These are phyloP conservation scores for Colletotrichum gloeosporioides DNA, from an alignment of 2,329 filamentous ascomycete species.

Conservation along the genomic window DNA sequence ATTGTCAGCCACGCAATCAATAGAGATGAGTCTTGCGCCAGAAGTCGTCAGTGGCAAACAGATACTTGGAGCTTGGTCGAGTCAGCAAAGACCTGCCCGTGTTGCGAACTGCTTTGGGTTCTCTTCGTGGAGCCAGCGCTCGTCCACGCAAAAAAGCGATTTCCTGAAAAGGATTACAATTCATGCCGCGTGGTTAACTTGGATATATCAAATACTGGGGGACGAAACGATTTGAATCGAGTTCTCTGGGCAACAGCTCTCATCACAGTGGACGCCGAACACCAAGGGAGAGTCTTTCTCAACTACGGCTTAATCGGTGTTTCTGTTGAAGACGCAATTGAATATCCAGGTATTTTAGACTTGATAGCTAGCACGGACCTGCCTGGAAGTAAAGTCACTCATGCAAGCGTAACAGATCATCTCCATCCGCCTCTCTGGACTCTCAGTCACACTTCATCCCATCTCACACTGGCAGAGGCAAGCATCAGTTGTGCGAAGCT, in stretches of 20 bases:
- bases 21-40: too few relatives aligned
- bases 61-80: too few relatives aligned
- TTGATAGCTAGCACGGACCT: not conserved
- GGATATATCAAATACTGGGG: not conserved
- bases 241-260: not conserved
- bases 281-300: not conserved
- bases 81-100: too few relatives aligned
- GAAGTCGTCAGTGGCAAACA: too few relatives aligned
- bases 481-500: not conserved
- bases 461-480: not conserved
- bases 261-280: not conserved
- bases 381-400: accelerated
- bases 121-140: too few relatives aligned
- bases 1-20: too few relatives aligned
- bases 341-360: not conserved
- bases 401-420: not conserved
- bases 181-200: too few relatives aligned
- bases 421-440: not conserved
- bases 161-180: too few relatives aligned
- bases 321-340: not conserved
- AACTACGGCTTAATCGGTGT: not conserved
- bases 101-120: too few relatives aligned
- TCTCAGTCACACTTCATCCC: not conserved
- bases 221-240: not conserved
- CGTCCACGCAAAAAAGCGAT: too few relatives aligned